A percentile compares a stretch with the other conserved stretches of the same genome.
Evolutionary conservation across 257 asterid genomes (phyloP).

Genomic region (Solanum bulbocastanum): DNA sequence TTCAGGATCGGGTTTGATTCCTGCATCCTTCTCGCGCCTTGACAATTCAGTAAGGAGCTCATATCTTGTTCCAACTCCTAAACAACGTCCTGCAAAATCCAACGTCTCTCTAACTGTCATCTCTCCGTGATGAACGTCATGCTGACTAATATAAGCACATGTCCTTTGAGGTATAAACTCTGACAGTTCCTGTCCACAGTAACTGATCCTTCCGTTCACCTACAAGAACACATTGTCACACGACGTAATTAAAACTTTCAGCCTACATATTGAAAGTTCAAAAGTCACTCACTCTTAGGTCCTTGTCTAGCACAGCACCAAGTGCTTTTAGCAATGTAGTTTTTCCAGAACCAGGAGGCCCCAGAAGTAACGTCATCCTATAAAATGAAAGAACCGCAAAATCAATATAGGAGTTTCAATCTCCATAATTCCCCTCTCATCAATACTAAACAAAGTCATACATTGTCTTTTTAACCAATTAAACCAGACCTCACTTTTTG

Average conservation of each 20-base stretch:
- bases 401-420: not conserved
- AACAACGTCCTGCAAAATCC: slow-evolving; percentile 82
- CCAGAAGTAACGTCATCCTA: slow-evolving; percentile 96
- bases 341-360: slow-evolving; percentile 95
- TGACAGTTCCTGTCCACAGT: slow-evolving; percentile 77
- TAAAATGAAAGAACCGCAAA: not conserved
- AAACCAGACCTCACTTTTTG: not conserved
- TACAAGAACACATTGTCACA: not conserved
- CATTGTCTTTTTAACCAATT: not conserved
- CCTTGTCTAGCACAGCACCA: slow-evolving; percentile 61
- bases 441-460: not conserved
- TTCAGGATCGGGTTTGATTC: slow-evolving; percentile 85
- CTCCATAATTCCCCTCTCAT: not conserved
- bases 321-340: slow-evolving; percentile 76
- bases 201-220: slow-evolving; percentile 65
- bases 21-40: slow-evolving; percentile 70
- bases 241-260: not conserved
- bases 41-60: slow-evolving; percentile 74
- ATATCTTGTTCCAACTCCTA: slow-evolving; percentile 84
- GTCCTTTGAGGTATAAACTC: slow-evolving; percentile 86
- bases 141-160: slow-evolving; percentile 83
- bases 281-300: slow-evolving; percentile 28
- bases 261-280: not conserved
- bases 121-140: slow-evolving; percentile 89
- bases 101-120: slow-evolving; percentile 88